Conservation (phyloP, 371 early-diverging fungal species). For the Mortierella sp. region DNA sequence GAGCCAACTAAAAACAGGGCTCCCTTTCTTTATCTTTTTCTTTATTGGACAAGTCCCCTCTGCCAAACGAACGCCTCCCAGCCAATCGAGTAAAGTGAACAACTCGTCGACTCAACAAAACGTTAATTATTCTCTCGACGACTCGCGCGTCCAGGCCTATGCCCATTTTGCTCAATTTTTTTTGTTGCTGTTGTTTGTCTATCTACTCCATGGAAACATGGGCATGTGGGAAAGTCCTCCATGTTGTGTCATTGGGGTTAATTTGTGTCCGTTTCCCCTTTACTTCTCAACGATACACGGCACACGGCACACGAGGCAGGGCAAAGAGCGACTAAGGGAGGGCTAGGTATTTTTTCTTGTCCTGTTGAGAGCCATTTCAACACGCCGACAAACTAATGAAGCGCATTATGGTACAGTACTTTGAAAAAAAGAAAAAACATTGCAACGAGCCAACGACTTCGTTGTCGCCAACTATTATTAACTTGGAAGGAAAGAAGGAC, state of each 20-base stretch:
- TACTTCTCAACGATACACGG: neutral
- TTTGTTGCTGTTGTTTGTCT: neutral
- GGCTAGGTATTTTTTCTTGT: neutral
- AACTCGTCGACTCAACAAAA: conserved; percentile 3
- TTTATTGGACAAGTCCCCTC: too few species aligned
- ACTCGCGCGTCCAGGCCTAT: neutral
- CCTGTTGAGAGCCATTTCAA: neutral
- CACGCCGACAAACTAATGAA: neutral
- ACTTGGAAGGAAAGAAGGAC: neutral
- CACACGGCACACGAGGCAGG: neutral
- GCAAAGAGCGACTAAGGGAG: neutral
- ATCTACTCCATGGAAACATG: neutral
- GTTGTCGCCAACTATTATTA: neutral
- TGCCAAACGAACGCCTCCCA: neutral
- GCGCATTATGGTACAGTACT: too few species aligned
- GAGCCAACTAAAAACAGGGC: neutral
- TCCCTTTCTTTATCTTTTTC: neutral
- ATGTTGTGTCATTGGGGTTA: too few species aligned
- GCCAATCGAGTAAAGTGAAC: conserved; percentile 6
- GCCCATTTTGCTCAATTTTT: neutral
- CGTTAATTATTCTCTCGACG: neutral
- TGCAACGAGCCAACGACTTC: neutral
- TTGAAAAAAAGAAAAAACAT: too few species aligned
- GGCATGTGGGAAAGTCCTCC: neutral
- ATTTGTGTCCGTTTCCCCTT: neutral